Evolutionary conservation across 495 filamentous ascomycete species (phyloP).

Genomic region (Trypethelium eluteriae): DNA sequence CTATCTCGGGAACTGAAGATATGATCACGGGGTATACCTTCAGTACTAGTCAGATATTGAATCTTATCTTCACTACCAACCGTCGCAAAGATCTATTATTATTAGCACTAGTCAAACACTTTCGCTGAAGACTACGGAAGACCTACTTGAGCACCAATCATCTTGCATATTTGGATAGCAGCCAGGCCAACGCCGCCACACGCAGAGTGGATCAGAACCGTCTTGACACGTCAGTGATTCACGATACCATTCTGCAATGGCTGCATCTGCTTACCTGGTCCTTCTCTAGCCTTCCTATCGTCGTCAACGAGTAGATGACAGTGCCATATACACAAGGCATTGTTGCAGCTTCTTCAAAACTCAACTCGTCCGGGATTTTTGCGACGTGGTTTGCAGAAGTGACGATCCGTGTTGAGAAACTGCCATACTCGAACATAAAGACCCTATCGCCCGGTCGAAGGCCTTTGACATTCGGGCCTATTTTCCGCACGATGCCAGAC

Average conservation of each 20-base stretch:
- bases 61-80: conserved; percentile 7
- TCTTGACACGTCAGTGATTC: conserved; percentile 28
- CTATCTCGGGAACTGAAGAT: conserved; percentile 31
- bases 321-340: conserved; percentile 40
- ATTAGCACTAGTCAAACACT: conserved; percentile 40
- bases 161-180: conserved; percentile 40
- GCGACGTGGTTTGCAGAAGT: conserved; percentile 42
- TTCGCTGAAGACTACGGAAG: conserved; percentile 38
- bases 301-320: conserved; percentile 35
- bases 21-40: conserved; percentile 33
- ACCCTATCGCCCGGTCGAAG: conserved; percentile 45
- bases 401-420: conserved; percentile 48
- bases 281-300: conserved; percentile 31
- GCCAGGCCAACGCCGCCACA: conserved; percentile 44
- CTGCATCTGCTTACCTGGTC: background rate
- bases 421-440: conserved; percentile 42
- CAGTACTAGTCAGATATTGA: background rate
- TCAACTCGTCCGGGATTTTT: conserved; percentile 45
- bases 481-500: background rate
- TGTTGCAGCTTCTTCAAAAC: conserved; percentile 41
- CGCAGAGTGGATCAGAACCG: conserved; percentile 46
- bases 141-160: conserved; percentile 37
- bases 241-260: conserved; percentile 23
- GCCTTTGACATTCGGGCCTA: conserved; percentile 35
- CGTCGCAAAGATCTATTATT: conserved; percentile 25